Percentiles rank a stretch among this genome's conserved stretches.
Evolutionary conservation across 129 eudicot species (phyloP).

Genomic region (Tanacetum coccineum): DNA sequence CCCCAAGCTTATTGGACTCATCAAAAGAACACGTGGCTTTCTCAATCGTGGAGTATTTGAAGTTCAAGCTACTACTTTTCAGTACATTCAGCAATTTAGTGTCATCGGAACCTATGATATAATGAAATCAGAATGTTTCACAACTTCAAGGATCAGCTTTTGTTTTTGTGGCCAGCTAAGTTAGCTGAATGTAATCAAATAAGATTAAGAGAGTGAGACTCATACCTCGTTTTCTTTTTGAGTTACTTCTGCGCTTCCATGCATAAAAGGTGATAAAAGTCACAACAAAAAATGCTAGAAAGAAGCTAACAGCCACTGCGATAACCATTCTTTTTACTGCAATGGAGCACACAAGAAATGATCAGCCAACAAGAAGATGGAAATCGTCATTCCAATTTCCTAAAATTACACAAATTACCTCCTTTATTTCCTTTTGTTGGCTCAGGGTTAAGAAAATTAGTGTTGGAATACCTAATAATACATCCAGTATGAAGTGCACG

Average conservation of each 20-base stretch:
- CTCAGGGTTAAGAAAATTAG: conserved; percentile 50
- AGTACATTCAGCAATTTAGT: conserved; percentile 40
- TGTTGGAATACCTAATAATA: conserved; percentile 65
- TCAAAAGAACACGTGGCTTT: conserved; percentile 67
- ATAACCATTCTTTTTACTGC: conserved; percentile 45
- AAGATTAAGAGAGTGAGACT: too few species aligned
- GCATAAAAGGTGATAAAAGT: too few species aligned
- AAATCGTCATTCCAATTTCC: not conserved
- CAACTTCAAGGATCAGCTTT: not conserved
- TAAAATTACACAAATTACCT: conserved; percentile 8
- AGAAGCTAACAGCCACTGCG: conserved; percentile 44
- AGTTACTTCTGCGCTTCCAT: too few species aligned
- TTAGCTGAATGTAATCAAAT: too few species aligned
- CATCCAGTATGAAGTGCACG: conserved; percentile 57
- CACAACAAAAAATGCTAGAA: too few species aligned
- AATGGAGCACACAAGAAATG: conserved; percentile 9
- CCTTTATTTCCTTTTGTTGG: not conserved
- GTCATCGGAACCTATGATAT: conserved; percentile 40
- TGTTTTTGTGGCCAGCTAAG: too few species aligned
- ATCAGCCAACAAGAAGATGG: not conserved
- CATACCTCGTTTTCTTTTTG: too few species aligned
- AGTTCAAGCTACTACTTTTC: conserved; percentile 62
- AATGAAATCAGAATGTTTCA: not conserved
- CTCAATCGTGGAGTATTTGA: conserved; percentile 66
- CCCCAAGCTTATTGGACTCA: conserved; percentile 85